These are phyloP conservation scores for Passalora sequoiae DNA, from an alignment of 2,329 filamentous ascomycete genomes.

Conservation along the genomic window DNA sequence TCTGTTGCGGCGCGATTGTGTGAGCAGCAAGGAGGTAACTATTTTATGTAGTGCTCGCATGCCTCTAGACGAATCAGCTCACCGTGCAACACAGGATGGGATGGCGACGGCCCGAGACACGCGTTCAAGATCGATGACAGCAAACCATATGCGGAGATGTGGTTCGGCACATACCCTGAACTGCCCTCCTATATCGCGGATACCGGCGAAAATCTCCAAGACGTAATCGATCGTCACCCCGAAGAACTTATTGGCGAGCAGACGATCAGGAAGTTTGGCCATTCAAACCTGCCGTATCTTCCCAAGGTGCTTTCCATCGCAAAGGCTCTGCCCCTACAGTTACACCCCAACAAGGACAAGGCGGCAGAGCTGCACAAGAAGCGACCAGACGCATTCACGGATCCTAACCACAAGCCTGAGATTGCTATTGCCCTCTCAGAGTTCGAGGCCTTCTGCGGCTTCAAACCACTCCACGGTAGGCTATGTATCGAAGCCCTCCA, in stretches of 20 bases:
- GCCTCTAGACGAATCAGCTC: too few relatives aligned
- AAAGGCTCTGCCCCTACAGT: constrained; percentile 69
- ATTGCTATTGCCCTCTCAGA: constrained; percentile 66
- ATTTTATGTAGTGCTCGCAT: too few relatives aligned
- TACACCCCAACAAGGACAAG: constrained; percentile 67
- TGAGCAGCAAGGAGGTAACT: constrained; percentile 47
- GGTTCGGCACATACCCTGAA: constrained; percentile 72
- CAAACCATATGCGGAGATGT: constrained; percentile 61
- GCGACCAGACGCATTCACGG: constrained; percentile 62
- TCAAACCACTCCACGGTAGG: constrained; percentile 60
- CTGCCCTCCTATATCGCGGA: constrained; percentile 60
- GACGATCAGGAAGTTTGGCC: constrained; percentile 57
- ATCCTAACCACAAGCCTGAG: constrained; percentile 74
- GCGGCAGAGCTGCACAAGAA: constrained; percentile 58
- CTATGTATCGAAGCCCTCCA: too few relatives aligned
- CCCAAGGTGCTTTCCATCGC: constrained; percentile 72
- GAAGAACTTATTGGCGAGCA: constrained; percentile 59
- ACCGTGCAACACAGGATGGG: constrained; percentile 49
- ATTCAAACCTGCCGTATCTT: constrained; percentile 62
- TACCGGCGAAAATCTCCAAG: constrained; percentile 59
- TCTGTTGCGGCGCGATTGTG: constrained; percentile 64
- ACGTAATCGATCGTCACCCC: constrained; percentile 58
- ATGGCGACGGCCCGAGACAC: constrained; percentile 34
- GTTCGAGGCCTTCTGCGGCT: constrained; percentile 73
- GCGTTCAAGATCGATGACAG: constrained; percentile 61